Conservation (phyloP, 257 asterid genomes). For the Oldenlandia corymbosa region DNA sequence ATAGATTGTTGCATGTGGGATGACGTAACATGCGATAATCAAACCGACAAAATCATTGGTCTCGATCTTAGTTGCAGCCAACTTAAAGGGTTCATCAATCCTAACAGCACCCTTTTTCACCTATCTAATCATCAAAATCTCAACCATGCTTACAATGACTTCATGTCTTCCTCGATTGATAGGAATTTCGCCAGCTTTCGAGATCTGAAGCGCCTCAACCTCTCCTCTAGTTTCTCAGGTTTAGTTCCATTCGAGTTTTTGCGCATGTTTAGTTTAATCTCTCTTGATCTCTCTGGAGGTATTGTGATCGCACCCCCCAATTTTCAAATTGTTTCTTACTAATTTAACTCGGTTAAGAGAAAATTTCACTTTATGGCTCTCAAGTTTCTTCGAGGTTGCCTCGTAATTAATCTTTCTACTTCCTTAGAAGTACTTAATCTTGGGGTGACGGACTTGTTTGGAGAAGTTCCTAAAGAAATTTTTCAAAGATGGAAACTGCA, state of each 20-base stretch:
- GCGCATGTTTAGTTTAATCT: conserved; percentile 12
- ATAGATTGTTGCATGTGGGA: conserved; percentile 18
- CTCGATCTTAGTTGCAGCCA: conserved; percentile 17
- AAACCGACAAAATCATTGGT: conserved; percentile 13
- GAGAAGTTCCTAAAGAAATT: conserved; percentile 10
- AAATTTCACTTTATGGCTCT: conserved; percentile 8
- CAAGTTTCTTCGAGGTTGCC: conserved; percentile 18
- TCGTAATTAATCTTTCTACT: conserved; percentile 13
- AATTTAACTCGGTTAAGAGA: conserved; percentile 22
- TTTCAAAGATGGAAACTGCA: conserved; percentile 17
- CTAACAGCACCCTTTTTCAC: conserved; percentile 11
- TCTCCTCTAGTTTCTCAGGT: conserved; percentile 16
- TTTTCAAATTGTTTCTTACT: conserved; percentile 25
- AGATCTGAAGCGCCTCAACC: conserved; percentile 8
- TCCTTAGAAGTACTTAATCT: conserved; percentile 12
- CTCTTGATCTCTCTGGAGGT: conserved; percentile 15
- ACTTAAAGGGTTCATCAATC: conserved; percentile 12
- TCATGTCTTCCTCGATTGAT: conserved; percentile 4
- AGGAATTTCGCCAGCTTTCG: not conserved
- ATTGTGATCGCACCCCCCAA: conserved; percentile 14
- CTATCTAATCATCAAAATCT: conserved; percentile 6
- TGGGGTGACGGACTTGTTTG: conserved; percentile 12
- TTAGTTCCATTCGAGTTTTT: conserved; percentile 18
- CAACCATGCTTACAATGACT: conserved; percentile 19
- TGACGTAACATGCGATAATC: conserved; percentile 5